Evolutionary conservation across 139 green algal species (phyloP).

Genomic region (Desmodesmus armatus): DNA sequence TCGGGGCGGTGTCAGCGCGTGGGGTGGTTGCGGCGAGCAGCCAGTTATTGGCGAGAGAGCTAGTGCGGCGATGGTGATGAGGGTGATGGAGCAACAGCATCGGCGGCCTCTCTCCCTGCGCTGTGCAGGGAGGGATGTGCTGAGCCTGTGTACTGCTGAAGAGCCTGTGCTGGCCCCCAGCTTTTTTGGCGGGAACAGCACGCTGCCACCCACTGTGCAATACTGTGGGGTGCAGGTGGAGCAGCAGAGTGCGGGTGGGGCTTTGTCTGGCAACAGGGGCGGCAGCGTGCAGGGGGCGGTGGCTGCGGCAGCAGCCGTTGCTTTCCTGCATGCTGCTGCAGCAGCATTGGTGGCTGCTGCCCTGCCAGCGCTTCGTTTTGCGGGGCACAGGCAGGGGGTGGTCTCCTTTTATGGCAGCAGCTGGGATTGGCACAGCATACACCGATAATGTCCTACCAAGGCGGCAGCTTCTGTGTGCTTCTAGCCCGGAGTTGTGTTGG

Average conservation of each 20-base stretch:
- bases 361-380: not conserved
- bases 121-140: too few relatives aligned
- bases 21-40: too few relatives aligned
- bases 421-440: slow-evolving; percentile 32
- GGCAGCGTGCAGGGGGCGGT: not conserved
- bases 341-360: not conserved
- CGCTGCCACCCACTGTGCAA: too few relatives aligned
- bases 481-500: too few relatives aligned
- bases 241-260: not conserved
- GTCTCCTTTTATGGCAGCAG: slow-evolving; percentile 26
- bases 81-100: too few relatives aligned
- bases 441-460: not conserved
- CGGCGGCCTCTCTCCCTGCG: too few relatives aligned
- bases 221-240: not conserved
- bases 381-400: not conserved
- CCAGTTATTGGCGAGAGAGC: not conserved
- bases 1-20: not conserved
- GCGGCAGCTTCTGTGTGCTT: too few relatives aligned
- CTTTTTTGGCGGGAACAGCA: too few relatives aligned
- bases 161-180: too few relatives aligned
- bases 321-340: not conserved
- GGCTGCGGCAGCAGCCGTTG: slow-evolving; percentile 12
- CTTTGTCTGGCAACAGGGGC: too few relatives aligned
- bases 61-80: not conserved
- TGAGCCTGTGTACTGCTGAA: too few relatives aligned